A percentile compares a stretch with the other conserved stretches of the same genome.
phyloP scores from a whole-genome alignment of 208 protist species.

The Angomonas ambiguus region DNA sequence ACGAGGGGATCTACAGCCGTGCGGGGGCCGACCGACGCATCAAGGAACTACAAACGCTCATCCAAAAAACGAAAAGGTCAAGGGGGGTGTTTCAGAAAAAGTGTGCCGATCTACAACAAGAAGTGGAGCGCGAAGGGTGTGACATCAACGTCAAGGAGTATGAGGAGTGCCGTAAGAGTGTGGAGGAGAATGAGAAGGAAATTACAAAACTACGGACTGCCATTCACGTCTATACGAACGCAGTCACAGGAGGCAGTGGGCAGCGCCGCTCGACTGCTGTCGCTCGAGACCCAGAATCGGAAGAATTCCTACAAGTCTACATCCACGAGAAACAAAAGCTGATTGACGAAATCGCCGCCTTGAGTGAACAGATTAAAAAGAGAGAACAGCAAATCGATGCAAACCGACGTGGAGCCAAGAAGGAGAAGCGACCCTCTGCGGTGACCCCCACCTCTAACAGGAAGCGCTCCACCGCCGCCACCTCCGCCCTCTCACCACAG shows the following conservation, averaged over 20 bases:
- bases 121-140: conserved; percentile 20
- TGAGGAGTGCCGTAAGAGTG: conserved; percentile 23
- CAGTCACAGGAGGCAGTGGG: not conserved
- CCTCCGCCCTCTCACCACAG: too few relatives aligned
- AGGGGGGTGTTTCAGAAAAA: conserved; percentile 23
- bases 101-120: conserved; percentile 41
- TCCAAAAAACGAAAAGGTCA: conserved; percentile 24
- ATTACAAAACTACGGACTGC: conserved; percentile 24
- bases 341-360: not conserved
- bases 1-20: conserved; percentile 67
- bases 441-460: not conserved
- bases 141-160: conserved; percentile 55
- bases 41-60: conserved; percentile 24
- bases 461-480: not conserved
- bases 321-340: conserved; percentile 9
- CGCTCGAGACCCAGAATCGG: not conserved
- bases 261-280: not conserved
- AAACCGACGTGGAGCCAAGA: conserved; percentile 5
- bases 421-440: not conserved
- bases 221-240: conserved; percentile 48
- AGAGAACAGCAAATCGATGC: conserved; percentile 10
- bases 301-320: conserved; percentile 5
- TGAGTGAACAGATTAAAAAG: conserved; percentile 11
- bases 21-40: conserved; percentile 37
- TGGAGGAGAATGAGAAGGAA: conserved; percentile 24